Evolutionary conservation across 352 stramenopile genomes (phyloP).

Genomic region (Phytophthora megakarya): DNA sequence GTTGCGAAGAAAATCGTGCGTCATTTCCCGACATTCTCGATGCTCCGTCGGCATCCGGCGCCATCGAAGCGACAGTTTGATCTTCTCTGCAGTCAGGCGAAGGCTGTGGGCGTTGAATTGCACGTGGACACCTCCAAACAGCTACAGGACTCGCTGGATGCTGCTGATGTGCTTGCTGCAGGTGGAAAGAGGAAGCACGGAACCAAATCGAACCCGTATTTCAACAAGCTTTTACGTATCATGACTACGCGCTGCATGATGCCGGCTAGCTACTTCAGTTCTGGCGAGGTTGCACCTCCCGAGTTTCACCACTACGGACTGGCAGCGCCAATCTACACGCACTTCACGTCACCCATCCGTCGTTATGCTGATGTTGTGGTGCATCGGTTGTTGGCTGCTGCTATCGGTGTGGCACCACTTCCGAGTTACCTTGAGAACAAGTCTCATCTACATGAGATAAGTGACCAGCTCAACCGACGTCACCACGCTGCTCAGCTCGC

Average conservation of each 20-base stretch:
- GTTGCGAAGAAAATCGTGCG: slow-evolving; percentile 96
- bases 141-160: slow-evolving; percentile 84
- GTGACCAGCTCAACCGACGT: slow-evolving; percentile 97
- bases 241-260: slow-evolving; percentile 98
- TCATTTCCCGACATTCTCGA: slow-evolving; percentile 94
- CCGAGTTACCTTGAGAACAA: slow-evolving; percentile 95
- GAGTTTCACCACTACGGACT: slow-evolving; percentile 99
- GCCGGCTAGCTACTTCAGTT: slow-evolving; percentile 98
- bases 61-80: slow-evolving; percentile 96
- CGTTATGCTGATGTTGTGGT: slow-evolving; percentile 98
- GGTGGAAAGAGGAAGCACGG: slow-evolving; percentile 40
- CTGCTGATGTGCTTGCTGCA: slow-evolving; percentile 56
- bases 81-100: slow-evolving; percentile 78
- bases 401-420: slow-evolving; percentile 95
- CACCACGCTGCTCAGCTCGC: slow-evolving; percentile 97
- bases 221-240: slow-evolving; percentile 98
- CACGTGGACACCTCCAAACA: slow-evolving; percentile 83
- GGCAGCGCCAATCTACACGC: slow-evolving; percentile 98
- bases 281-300: slow-evolving; percentile 92
- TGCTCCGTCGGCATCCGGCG: slow-evolving; percentile 94
- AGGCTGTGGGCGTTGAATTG: slow-evolving; percentile 79
- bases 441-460: slow-evolving; percentile 94
- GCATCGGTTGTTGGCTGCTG: slow-evolving; percentile 96
- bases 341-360: slow-evolving; percentile 99
- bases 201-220: slow-evolving; percentile 91